Base-by-base conservation (phyloP, 306 rosid genomes). In the Betula pendula region DNA sequence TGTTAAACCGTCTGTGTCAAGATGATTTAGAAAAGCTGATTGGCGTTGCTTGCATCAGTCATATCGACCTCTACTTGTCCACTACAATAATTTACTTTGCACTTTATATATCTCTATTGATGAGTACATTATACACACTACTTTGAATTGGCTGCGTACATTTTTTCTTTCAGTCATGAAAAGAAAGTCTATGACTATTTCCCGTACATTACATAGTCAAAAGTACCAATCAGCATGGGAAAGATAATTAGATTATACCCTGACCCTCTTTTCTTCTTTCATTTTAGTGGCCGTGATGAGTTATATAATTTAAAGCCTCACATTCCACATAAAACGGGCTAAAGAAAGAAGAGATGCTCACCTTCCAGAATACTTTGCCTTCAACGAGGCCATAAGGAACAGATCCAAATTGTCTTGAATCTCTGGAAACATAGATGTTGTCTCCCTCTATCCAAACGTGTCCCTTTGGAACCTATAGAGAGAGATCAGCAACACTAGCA, bases 381-480 rank as follows among this genome's bases (percentile, higher is more conserved):
- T 78, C 29, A 69, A 94, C 40, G 53, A 90, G 98, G 6, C 89
- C 88, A 85, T 83, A 91, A 66, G 98, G 93, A 79, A 92, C 79
- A 25, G 96, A 76, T 56, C 98, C 98, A 74, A 83, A 92, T 27
- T 63, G 43, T 75, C 93, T 90, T n/a, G 97, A 94, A 87, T 94
- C 96, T 9, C 0, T 58, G 55, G 89, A 82, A 0, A 24, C 47
- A 55, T 87, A 87, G 35, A 78, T 78, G 72, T 88, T 86, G 86
- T 91, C 97, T 55, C 98, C 97, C 79, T 91, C 83, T 27, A 91
- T 77, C 98, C 96, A 92, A 82, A 92, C 72, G 15, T 86, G 86
- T 33, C 97, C 97, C 77, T 85, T 85, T 1, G 96, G 97, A 88
- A 90, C 90, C 96, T 91, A 68, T 4, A 16, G 68, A 65, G 53